Percentiles rank a stretch among this genome's conserved stretches.
These are phyloP conservation scores for Apiospora marii DNA, from an alignment of 2,329 filamentous ascomycete species.

Conservation along the genomic window DNA sequence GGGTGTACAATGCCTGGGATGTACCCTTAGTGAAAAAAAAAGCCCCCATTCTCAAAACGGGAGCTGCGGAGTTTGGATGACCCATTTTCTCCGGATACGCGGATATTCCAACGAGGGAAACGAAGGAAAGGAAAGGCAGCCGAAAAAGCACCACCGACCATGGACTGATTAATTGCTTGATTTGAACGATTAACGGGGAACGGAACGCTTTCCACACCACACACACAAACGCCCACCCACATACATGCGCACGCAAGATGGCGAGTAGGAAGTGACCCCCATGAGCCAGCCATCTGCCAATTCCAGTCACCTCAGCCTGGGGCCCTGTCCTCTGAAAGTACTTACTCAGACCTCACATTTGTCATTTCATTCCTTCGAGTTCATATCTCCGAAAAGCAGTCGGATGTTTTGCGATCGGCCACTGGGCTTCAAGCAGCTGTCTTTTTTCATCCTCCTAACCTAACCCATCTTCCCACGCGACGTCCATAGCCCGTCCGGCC, in stretches of 20 bases:
- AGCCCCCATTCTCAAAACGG: constrained; percentile 22
- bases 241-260: background rate
- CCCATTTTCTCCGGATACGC: constrained; percentile 22
- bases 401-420: background rate
- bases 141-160: constrained; percentile 17
- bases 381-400: constrained; percentile 15
- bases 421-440: background rate
- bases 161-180: constrained; percentile 22
- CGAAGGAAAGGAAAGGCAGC: background rate
- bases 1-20: background rate
- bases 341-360: constrained; percentile 9
- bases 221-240: background rate
- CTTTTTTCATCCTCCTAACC: background rate
- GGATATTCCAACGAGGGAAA: constrained; percentile 17
- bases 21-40: background rate
- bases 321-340: background rate
- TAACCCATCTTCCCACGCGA: background rate
- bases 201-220: constrained; percentile 2
- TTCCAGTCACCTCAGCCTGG: background rate
- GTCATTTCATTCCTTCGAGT: constrained; percentile 15
- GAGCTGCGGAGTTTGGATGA: constrained; percentile 20
- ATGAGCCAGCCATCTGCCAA: background rate
- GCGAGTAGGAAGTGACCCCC: background rate
- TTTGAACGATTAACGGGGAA: constrained; percentile 5
- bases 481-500: background rate